phyloP scores from a whole-genome alignment of 208 protist species.

The Paratrypanosoma confusum region DNA sequence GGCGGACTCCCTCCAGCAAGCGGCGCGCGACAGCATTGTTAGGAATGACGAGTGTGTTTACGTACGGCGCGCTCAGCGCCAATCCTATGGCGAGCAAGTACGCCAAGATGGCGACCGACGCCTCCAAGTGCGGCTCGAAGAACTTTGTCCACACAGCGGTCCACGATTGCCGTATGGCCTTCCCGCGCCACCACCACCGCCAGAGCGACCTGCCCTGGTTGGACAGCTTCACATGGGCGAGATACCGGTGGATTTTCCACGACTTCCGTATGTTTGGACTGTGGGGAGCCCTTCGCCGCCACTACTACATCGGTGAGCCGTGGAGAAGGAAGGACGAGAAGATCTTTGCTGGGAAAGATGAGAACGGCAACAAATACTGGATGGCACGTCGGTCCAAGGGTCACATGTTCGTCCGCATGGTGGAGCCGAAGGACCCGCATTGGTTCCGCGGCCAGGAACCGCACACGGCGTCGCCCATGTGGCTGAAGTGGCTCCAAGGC shows the following conservation, averaged over 20 bases:
- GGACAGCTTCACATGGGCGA: constrained; percentile 53
- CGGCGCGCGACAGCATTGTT: no score
- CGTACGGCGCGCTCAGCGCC: constrained; percentile 42
- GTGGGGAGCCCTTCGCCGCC: constrained; percentile 46
- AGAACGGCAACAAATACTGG: constrained; percentile 89
- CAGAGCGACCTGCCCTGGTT: constrained; percentile 67
- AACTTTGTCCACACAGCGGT: constrained; percentile 77
- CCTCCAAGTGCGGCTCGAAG: constrained; percentile 64
- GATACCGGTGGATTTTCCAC: constrained; percentile 77
- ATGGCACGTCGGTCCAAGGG: constrained; percentile 42
- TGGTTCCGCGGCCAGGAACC: constrained; percentile 75
- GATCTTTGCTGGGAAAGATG: constrained; percentile 87
- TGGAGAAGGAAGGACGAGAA: constrained; percentile 86
- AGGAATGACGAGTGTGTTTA: constrained; percentile 69
- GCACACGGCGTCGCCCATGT: constrained; percentile 54
- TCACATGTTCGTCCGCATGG: constrained; percentile 36
- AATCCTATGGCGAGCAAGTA: constrained; percentile 68
- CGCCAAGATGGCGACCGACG: constrained; percentile 41
- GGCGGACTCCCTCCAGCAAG: no score
- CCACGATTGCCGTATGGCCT: constrained; percentile 56
- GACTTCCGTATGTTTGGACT: constrained; percentile 89
- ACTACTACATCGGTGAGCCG: constrained; percentile 79
- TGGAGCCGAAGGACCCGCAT: constrained; percentile 75
- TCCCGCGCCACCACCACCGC: constrained; percentile 69
- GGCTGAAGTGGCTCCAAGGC: constrained; percentile 79